Evolutionary conservation across 2,329 filamentous ascomycete genomes (phyloP).

Genomic region (Rhynchosporium agropyri): DNA sequence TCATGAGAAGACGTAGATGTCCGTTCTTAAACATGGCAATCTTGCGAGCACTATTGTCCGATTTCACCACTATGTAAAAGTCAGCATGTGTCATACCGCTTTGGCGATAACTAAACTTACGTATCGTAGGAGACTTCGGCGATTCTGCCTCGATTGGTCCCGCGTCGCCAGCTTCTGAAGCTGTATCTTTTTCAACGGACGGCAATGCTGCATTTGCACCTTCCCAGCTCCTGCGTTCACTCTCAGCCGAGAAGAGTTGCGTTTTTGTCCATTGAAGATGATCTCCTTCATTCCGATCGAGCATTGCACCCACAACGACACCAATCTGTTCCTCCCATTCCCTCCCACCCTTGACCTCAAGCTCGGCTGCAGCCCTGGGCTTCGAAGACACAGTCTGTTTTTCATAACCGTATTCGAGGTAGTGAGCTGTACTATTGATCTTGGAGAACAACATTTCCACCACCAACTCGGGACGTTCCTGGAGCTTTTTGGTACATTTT

Average conservation of each 20-base stretch:
- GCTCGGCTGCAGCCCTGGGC: conserved; percentile 72
- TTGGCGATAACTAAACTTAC: conserved; percentile 48
- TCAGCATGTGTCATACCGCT: conserved; percentile 30
- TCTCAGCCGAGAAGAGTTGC: conserved; percentile 66
- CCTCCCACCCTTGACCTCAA: conserved; percentile 77
- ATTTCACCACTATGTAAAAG: conserved; percentile 34
- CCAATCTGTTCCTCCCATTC: conserved; percentile 68
- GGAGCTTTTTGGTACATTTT: conserved; percentile 79
- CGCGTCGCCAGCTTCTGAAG: conserved; percentile 40
- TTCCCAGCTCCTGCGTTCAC: conserved; percentile 78
- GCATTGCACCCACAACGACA: conserved; percentile 75
- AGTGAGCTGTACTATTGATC: conserved; percentile 78
- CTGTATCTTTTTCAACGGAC: conserved; percentile 46
- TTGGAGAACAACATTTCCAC: conserved; percentile 97
- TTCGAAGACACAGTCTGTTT: conserved; percentile 70
- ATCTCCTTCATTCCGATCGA: conserved; percentile 77
- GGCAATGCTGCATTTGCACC: conserved; percentile 65
- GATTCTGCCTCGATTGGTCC: conserved; percentile 35
- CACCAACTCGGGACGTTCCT: conserved; percentile 81
- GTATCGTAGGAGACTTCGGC: conserved; percentile 52
- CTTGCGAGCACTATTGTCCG: conserved; percentile 67
- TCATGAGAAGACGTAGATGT: conserved; percentile 83
- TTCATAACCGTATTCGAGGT: conserved; percentile 88
- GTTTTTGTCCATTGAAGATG: conserved; percentile 82
- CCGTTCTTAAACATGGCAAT: conserved; percentile 86